Evolutionary conservation across 1,139 yeast species (phyloP), one percentile per base, ranked within the genome.

Genomic region (Ashbya aceris): DNA sequence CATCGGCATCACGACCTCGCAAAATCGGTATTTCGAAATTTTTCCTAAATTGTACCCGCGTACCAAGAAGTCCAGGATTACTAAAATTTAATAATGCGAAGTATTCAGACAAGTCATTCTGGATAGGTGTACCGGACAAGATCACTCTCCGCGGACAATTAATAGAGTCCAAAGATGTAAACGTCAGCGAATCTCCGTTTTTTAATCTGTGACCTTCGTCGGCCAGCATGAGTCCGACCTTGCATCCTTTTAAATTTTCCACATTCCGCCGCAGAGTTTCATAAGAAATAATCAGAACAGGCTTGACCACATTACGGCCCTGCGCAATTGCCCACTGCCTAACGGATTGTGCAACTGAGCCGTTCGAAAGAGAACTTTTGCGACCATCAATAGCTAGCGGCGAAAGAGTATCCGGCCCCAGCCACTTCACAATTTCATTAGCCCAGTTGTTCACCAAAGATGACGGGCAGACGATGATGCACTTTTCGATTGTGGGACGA

Each of bases 391-490:
- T 79, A 0, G 97, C 95, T 44, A 93, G 68, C 0, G 97, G 94
- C 1, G 94, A 81, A 11, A 91, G 62, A 0, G 84, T 78, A 10
- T 94, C 96, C 51, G 83, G 86, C 0, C 99, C 99, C 10, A 91
- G 69, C 99, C 99, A 91, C 62, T 91, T 91, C 35, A 80, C 76
- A 44, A 91, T 77, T 66, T 91, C 99, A 60, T 91, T 91, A 1
- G 97, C 98, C 99, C 99, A 91, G 56, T 91, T 91, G 45, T 89
- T 73, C 23, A 91, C 99, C 51, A 91, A 70, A 8, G 95, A 83
- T 0, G 96, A 85, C 0, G 99, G 99, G 58, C 99, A 91, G 0
- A 87, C 97, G 46, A 91, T 87, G 42, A 91, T 82, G 52, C 95
- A 84, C 61, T 91, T 91, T 44, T 82, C 85, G 30, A 93, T 91